These are phyloP conservation scores for Ophiostoma piceae DNA, from an alignment of 2,329 filamentous ascomycete genomes.

Conservation along the genomic window DNA sequence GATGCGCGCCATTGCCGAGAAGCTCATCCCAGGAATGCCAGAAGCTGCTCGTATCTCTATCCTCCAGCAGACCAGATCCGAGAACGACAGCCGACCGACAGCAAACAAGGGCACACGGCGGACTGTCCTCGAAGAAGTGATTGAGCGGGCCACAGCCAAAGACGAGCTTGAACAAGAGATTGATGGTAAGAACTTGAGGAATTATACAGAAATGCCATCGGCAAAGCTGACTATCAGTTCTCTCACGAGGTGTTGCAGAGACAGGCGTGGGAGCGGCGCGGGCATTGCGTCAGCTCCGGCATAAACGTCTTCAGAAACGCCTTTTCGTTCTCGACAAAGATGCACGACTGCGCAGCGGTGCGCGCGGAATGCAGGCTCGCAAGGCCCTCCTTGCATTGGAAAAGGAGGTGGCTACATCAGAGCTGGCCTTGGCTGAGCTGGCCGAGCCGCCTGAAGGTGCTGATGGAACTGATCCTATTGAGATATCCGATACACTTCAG, in stretches of 20 bases:
- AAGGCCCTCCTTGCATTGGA: background rate
- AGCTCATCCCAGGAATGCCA: conserved; percentile 71
- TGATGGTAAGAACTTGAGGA: conserved; percentile 17
- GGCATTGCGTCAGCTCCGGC: background rate
- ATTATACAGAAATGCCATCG: no score
- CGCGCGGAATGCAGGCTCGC: background rate
- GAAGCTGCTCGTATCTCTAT: conserved; percentile 61
- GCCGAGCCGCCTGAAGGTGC: background rate
- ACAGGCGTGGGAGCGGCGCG: background rate
- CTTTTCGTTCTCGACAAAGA: background rate
- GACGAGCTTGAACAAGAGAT: conserved; percentile 58
- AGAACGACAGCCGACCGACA: conserved; percentile 12
- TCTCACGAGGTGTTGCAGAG: background rate
- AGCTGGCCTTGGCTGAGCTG: background rate
- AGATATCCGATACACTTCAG: background rate
- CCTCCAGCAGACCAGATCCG: conserved; percentile 59
- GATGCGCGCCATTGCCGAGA: conserved; percentile 68
- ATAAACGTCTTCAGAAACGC: background rate
- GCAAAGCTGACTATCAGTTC: no score
- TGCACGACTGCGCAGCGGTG: background rate
- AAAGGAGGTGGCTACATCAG: background rate
- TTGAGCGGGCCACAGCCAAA: conserved; percentile 54
- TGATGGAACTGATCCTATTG: background rate
- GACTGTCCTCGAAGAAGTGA: conserved; percentile 62
- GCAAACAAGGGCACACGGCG: background rate